phyloP scores from a whole-genome alignment of 768 basidiomycete species.

The Dioszegia hungarica region DNA sequence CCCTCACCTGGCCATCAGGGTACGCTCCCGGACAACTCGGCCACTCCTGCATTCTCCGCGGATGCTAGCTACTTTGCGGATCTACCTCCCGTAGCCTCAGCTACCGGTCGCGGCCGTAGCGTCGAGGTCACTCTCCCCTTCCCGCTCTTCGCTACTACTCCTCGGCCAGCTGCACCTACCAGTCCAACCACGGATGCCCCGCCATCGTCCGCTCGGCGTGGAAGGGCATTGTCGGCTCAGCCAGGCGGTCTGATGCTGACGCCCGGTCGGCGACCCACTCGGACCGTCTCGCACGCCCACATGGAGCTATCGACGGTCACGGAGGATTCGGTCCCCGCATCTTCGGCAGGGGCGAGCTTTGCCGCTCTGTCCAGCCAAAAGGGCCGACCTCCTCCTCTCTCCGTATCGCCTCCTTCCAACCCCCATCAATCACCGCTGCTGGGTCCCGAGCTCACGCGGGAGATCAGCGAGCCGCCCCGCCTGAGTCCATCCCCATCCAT shows the following conservation, averaged over 20 bases:
- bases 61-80: slow-evolving; percentile 22
- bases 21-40: slow-evolving; percentile 22
- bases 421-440: neutral
- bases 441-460: slow-evolving; percentile 5
- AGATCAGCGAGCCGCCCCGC: slow-evolving; percentile 10
- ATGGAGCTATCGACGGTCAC: slow-evolving; percentile 22
- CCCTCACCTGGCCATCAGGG: slow-evolving; percentile 36
- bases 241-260: neutral
- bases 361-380: no score
- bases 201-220: slow-evolving; percentile 14
- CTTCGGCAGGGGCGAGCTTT: no score
- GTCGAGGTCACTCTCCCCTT: neutral
- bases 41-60: slow-evolving; percentile 10
- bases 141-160: slow-evolving; percentile 30
- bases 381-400: neutral
- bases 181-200: slow-evolving; percentile 28
- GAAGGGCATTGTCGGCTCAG: neutral
- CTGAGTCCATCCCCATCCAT: slow-evolving; percentile 28
- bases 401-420: neutral
- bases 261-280: slow-evolving; percentile 5
- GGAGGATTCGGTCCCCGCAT: no score
- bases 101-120: neutral
- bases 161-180: slow-evolving; percentile 25
- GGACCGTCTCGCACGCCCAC: slow-evolving; percentile 23
- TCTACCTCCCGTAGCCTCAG: neutral